These are phyloP conservation scores for Emmonsiellopsis sp. DNA, from an alignment of 2,329 filamentous ascomycete species.

Conservation along the genomic window DNA sequence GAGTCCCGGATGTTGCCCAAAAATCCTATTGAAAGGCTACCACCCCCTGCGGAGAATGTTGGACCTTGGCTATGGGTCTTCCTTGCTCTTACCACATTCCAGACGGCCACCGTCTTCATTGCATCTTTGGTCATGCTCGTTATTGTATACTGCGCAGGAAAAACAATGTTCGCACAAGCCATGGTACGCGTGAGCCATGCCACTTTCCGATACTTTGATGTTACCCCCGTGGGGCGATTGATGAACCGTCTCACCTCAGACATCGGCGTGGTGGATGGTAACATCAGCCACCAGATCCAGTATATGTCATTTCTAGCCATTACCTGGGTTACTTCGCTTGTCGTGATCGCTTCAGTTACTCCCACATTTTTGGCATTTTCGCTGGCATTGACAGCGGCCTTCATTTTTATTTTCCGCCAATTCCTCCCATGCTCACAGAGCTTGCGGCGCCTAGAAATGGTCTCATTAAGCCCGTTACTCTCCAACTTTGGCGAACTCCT, in stretches of 20 bases:
- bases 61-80: slow-evolving; percentile 67
- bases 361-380: slow-evolving; percentile 69
- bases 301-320: slow-evolving; percentile 61
- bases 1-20: slow-evolving; percentile 5
- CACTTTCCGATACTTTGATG: slow-evolving; percentile 84
- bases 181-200: slow-evolving; percentile 67
- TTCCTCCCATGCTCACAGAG: slow-evolving; percentile 80
- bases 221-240: slow-evolving; percentile 76
- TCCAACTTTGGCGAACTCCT: slow-evolving; percentile 86
- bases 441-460: slow-evolving; percentile 76
- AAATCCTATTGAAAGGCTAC: slow-evolving; percentile 42
- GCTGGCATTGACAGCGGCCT: slow-evolving; percentile 55
- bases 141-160: slow-evolving; percentile 73
- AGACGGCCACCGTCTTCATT: slow-evolving; percentile 51
- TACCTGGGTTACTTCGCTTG: slow-evolving; percentile 61
- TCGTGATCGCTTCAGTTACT: slow-evolving; percentile 72
- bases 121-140: slow-evolving; percentile 61
- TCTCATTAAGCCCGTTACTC: slow-evolving; percentile 78
- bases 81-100: slow-evolving; percentile 53
- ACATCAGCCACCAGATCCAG: slow-evolving; percentile 63
- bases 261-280: slow-evolving; percentile 68
- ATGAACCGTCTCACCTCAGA: slow-evolving; percentile 92
- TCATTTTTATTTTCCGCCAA: slow-evolving; percentile 63
- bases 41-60: slow-evolving; percentile 58
- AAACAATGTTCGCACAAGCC: slow-evolving; percentile 63